Evolutionary conservation across 352 stramenopile species (phyloP).

Genomic region (Globisporangium middletonii): DNA sequence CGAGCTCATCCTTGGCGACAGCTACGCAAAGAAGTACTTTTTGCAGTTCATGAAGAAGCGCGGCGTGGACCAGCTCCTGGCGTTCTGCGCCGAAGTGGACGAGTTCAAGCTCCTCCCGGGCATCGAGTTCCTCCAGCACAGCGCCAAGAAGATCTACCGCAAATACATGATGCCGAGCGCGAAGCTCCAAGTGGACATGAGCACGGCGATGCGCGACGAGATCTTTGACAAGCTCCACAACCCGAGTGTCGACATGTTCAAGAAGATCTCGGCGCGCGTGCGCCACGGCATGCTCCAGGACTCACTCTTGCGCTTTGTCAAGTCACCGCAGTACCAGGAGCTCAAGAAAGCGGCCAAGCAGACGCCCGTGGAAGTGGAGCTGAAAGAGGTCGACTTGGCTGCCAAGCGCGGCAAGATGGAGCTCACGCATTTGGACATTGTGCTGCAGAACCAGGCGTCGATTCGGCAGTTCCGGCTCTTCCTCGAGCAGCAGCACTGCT

Average conservation of each 20-base stretch:
- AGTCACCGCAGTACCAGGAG: constrained; percentile 57
- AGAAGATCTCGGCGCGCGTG: constrained; percentile 58
- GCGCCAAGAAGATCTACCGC: constrained; percentile 80
- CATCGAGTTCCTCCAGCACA: constrained; percentile 82
- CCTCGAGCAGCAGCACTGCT: constrained; percentile 70
- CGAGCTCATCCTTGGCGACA: constrained; percentile 39
- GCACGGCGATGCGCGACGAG: constrained; percentile 70
- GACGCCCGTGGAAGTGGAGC: constrained; percentile 31
- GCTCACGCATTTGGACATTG: constrained; percentile 61
- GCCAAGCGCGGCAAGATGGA: constrained; percentile 75
- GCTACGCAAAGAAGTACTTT: constrained; percentile 68
- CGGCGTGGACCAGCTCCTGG: constrained; percentile 57
- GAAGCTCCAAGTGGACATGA: constrained; percentile 83
- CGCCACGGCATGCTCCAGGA: constrained; percentile 74
- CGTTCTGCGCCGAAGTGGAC: constrained; percentile 70
- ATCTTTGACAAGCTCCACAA: constrained; percentile 57
- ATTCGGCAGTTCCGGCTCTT: constrained; percentile 67
- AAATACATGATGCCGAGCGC: constrained; percentile 78
- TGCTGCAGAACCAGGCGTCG: constrained; percentile 60
- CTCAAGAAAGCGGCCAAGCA: constrained; percentile 41
- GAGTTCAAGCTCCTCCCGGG: constrained; percentile 75
- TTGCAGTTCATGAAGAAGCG: constrained; percentile 70
- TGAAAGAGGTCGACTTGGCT: constrained; percentile 48
- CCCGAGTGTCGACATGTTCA: constrained; percentile 83
- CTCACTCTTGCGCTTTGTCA: constrained; percentile 72